A percentile compares a stretch with the other conserved stretches of the same genome.
phyloP scores from a whole-genome alignment of 2,329 filamentous ascomycete species.

The Fonsecaea erecta region DNA sequence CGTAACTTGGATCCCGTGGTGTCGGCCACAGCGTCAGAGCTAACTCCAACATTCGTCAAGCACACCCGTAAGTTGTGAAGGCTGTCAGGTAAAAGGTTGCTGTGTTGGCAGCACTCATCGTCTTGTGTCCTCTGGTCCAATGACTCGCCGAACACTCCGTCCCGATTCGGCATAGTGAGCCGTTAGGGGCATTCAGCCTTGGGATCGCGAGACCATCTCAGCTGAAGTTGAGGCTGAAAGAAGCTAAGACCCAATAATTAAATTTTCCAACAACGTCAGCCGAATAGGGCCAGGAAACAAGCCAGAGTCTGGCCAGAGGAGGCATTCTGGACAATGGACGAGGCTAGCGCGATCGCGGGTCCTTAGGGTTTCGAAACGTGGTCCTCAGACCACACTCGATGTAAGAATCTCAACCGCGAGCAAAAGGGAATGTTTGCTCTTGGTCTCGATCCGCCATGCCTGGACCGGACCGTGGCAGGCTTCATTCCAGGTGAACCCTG shows the following conservation, averaged over 20 bases:
- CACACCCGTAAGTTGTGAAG: not conserved
- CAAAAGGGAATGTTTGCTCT: not conserved
- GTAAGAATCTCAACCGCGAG: not conserved
- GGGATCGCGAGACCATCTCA: not conserved
- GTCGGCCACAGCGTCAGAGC: not conserved
- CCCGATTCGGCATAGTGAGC: not conserved
- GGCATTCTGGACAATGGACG: not conserved
- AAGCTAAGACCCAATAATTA: slow-evolving; percentile 1
- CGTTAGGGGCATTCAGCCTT: slow-evolving; percentile 3
- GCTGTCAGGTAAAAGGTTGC: not conserved
- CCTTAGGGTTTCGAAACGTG: not conserved
- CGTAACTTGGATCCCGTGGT: not conserved
- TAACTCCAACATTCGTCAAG: not conserved
- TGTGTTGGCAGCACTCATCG: not conserved
- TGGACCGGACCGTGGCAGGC: not conserved
- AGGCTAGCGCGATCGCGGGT: not conserved
- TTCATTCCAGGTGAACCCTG: not conserved
- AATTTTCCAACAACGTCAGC: not conserved
- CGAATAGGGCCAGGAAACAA: not conserved
- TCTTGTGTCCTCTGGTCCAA: not conserved
- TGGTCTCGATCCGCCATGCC: not conserved
- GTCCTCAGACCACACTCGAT: not conserved
- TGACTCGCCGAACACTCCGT: not conserved
- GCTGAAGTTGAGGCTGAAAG: slow-evolving; percentile 2
- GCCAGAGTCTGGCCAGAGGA: not conserved